A percentile compares a stretch with the other conserved stretches of the same genome.
Evolutionary conservation across 2,329 filamentous ascomycete species (phyloP).

Genomic region (Fusarium mangiferae): DNA sequence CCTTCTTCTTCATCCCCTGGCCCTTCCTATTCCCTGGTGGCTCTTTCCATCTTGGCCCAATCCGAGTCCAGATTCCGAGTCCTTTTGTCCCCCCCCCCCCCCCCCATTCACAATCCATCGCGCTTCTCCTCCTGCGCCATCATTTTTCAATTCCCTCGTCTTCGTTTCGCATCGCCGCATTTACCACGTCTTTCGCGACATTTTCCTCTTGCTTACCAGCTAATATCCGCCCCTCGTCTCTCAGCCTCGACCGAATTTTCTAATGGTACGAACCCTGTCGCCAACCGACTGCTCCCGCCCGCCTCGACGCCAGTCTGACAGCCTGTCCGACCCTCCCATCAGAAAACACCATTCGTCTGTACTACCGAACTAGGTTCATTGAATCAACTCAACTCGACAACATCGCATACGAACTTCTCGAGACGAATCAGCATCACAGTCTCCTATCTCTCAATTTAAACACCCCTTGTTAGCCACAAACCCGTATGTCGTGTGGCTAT

Average conservation of each 20-base stretch:
- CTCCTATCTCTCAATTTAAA: neutral
- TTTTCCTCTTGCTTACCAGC: slow-evolving; percentile 13
- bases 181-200: slow-evolving; percentile 19
- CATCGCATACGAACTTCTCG: slow-evolving; percentile 10
- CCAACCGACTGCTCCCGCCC: slow-evolving; percentile 29
- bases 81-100: slow-evolving; percentile 36
- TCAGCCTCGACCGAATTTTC: slow-evolving; percentile 36
- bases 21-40: slow-evolving; percentile 35
- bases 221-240: slow-evolving; percentile 19
- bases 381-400: slow-evolving; percentile 19
- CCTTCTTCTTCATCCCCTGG: slow-evolving; percentile 30
- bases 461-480: neutral
- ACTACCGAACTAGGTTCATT: slow-evolving; percentile 25
- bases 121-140: slow-evolving; percentile 32
- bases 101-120: slow-evolving; percentile 20
- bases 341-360: slow-evolving; percentile 29
- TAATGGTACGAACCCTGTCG: slow-evolving; percentile 34
- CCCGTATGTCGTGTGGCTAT: slow-evolving; percentile 32
- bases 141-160: slow-evolving; percentile 27
- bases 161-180: slow-evolving; percentile 13
- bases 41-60: slow-evolving; percentile 32
- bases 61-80: slow-evolving; percentile 31
- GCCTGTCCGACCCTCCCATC: slow-evolving; percentile 33
- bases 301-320: slow-evolving; percentile 33
- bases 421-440: neutral